Conservation (phyloP, 345 rosid genomes). For the Acer negundo region DNA sequence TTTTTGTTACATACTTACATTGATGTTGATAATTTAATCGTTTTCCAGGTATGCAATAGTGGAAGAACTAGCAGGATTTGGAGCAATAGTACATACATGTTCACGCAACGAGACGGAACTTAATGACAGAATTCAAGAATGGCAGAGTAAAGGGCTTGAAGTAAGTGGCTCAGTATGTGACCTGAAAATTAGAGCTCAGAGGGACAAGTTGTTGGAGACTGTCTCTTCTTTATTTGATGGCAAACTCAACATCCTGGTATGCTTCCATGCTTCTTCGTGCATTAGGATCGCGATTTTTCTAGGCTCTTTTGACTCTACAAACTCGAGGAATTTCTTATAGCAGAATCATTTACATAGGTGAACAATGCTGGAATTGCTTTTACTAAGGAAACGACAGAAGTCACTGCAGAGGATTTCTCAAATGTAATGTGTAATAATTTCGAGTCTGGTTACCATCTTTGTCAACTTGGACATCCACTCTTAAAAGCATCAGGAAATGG, state of each 20-base stretch:
- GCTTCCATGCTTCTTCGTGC: too few species aligned
- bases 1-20: neutral
- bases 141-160: slow-evolving; percentile 45
- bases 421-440: slow-evolving; percentile 39
- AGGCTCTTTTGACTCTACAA: neutral
- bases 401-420: slow-evolving; percentile 35
- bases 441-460: slow-evolving; percentile 50
- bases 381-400: slow-evolving; percentile 36
- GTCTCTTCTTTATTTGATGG: slow-evolving; percentile 50
- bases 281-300: too few species aligned
- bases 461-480: slow-evolving; percentile 48
- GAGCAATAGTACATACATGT: slow-evolving; percentile 18
- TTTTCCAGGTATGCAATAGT: slow-evolving; percentile 8
- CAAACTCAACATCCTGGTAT: slow-evolving; percentile 60
- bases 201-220: slow-evolving; percentile 45
- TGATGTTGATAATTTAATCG: neutral
- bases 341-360: slow-evolving; percentile 26
- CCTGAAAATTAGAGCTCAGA: slow-evolving; percentile 33
- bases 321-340: neutral
- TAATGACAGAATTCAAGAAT: slow-evolving; percentile 28
- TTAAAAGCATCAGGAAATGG: slow-evolving; percentile 50
- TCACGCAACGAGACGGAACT: slow-evolving; percentile 6
- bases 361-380: slow-evolving; percentile 46
- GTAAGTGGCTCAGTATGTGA: slow-evolving; percentile 67
- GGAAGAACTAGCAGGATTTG: slow-evolving; percentile 19